phyloP scores from a whole-genome alignment of 495 filamentous ascomycete species.

The Xylaria curta region DNA sequence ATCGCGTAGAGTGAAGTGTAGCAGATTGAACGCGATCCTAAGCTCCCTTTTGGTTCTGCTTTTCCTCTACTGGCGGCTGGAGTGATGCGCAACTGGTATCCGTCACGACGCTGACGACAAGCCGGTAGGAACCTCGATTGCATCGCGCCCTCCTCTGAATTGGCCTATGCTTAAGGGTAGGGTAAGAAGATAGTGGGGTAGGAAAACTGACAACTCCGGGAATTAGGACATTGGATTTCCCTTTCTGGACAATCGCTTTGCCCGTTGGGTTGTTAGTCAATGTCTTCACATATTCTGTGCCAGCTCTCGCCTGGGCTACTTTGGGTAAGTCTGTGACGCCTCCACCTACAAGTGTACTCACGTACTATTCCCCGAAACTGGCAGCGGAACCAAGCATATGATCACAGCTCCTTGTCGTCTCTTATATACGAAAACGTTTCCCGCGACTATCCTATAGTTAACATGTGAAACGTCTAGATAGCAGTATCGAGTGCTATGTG shows the following conservation, averaged over 20 bases:
- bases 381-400: not conserved
- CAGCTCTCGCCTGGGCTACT: not conserved
- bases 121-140: not conserved
- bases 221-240: not conserved
- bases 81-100: not conserved
- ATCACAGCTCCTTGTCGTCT: not conserved
- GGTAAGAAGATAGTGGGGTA: conserved; percentile 14
- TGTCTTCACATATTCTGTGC: conserved; percentile 4
- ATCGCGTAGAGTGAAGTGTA: not conserved
- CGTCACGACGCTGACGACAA: conserved; percentile 16
- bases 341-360: conserved; percentile 8
- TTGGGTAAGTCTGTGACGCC: conserved; percentile 10
- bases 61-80: not conserved
- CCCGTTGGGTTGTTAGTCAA: not conserved
- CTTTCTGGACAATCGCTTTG: not conserved
- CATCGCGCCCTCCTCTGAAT: not conserved
- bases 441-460: not conserved
- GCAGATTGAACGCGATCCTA: not conserved
- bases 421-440: not conserved
- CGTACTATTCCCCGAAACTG: not conserved
- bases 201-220: conserved; percentile 1
- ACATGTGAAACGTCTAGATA: conserved; percentile 12
- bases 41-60: not conserved
- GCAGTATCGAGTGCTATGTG: not conserved
- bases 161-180: not conserved